Base-by-base conservation (phyloP, 805 yeast species). In the Candida ovalis region DNA sequence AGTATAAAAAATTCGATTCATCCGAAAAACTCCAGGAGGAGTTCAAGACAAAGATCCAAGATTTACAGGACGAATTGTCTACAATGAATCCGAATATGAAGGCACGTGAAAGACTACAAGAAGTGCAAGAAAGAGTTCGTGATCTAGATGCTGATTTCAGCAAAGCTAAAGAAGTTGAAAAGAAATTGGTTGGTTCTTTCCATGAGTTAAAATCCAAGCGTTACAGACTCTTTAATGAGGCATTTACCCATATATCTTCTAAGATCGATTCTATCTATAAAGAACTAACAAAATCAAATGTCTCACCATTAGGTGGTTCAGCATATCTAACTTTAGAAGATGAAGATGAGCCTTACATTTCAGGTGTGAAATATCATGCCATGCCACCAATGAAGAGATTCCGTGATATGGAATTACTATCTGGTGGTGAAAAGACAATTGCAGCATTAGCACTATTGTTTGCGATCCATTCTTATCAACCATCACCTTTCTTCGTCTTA, bases 381-480 rank as follows among this genome's bases (percentile, higher is more conserved):
- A 90, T 90, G 86, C 98, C 98, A 1, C 98, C 98, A 9, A 78
- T 87, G 80, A 94, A 94, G 60, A 75, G 97, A 56, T 94, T 90
- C 65, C 77, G 92, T 55, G 96, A 88, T 55, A 90, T 94, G 88
- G 96, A 88, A 49, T 78, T 87, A 47, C 73, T 94, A 21, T 89
- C 97, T 1, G 99, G 99, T 46, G 99, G 99, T 47, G 99, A 94
- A 63, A 90, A 91, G 63, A 88, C 97, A 1, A 84, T 94, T 64
- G 99, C 99, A 2, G 99, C 99, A 0, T 70, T 94, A 53, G 97
- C 98, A 0, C 71, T 94, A 53, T 67, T 94, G 42, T 94, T 94
- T 70, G 91, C 98, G 0, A 81, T 91, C 38, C 97, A 94, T 63
- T 83, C 95, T 0, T 86, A 72, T 67, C 92, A 84, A 44, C 97